phyloP scores from a whole-genome alignment of 2,329 filamentous ascomycete genomes.

The Phyllachora maydis region DNA sequence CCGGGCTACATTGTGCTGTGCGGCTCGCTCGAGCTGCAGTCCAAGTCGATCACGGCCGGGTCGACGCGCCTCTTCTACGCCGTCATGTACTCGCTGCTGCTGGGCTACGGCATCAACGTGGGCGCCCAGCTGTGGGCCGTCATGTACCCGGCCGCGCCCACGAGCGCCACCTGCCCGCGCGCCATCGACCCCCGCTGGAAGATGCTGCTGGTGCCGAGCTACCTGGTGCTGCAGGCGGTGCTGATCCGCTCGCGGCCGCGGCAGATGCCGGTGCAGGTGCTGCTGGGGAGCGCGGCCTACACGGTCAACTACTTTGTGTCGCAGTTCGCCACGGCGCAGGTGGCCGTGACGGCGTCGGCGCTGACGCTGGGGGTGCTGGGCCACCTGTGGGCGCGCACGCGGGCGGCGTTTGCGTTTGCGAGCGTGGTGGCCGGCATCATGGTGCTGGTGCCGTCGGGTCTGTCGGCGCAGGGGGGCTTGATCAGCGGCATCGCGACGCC shows the following conservation, averaged over 20 bases:
- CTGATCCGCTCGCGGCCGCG: too few species aligned
- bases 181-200: constrained; percentile 52
- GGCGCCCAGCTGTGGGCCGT: constrained; percentile 42
- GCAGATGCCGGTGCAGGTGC: constrained; percentile 55
- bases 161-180: constrained; percentile 44
- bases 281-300: constrained; percentile 56
- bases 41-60: constrained; percentile 45
- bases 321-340: constrained; percentile 12
- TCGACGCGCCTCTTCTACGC: constrained; percentile 58
- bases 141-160: constrained; percentile 32
- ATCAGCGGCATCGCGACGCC: constrained; percentile 35
- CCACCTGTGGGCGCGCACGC: constrained; percentile 9
- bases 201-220: too few species aligned
- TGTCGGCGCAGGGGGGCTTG: constrained; percentile 38
- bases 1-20: constrained; percentile 46
- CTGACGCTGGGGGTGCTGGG: constrained; percentile 2
- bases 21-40: constrained; percentile 43
- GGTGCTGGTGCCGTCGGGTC: constrained; percentile 39
- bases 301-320: constrained; percentile 55
- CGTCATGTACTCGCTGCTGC: constrained; percentile 52
- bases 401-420: constrained; percentile 50
- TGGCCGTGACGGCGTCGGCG: constrained; percentile 6
- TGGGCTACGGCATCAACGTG: constrained; percentile 53
- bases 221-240: too few species aligned
- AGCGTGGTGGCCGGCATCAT: constrained; percentile 80